Evolutionary conservation across 352 stramenopile species (phyloP), one percentile per base, ranked within the genome.

Genomic region (Phytopythium ostracodes): DNA sequence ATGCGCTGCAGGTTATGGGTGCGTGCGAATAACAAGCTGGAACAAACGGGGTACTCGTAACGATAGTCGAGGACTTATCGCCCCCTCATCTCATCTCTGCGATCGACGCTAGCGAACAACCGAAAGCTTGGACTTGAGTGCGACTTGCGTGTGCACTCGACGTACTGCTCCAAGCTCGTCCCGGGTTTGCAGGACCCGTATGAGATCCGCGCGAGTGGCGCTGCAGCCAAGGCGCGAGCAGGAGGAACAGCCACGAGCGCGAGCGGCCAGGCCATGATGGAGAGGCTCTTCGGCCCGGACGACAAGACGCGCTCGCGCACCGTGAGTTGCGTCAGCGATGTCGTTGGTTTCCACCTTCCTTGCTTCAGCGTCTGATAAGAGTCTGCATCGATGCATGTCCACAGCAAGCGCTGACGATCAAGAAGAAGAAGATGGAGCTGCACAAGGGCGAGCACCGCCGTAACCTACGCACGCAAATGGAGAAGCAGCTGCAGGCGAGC

Each of bases 401-500:
- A 25, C 14, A 57, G 51, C 51, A 57, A 57, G 51, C 51, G 0
- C 29, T 57, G 3, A 42, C 51, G 25, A 74, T 89, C 29, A 93
- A 91, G 63, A 93, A 91, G 55, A 91, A 89, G 70, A 91, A 90
- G 47, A 70, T 87, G 49, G 81, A 93, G 60, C 55, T 87, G 2
- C 79, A 89, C 60, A 93, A 93, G 56, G 81, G 76, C 36, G 84
- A 92, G 24, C 81, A 85, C 51, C 75, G 78, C 24, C 76, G 81
- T 33, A 93, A 96, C 55, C 76, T 84, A 29, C 77, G 89, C 9
- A 71, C 87, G 11, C 70, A 89, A 27, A 75, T 95, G 46, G 88
- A 97, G 62, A 92, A 94, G 38, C 85, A 93, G 59, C 74, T 97
- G n/a, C 84, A 96, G 58, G 79, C 79, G 1, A 96, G 88, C 59